phyloP scores from a whole-genome alignment of 768 basidiomycete species.

The Boletus tylopilopsis region DNA sequence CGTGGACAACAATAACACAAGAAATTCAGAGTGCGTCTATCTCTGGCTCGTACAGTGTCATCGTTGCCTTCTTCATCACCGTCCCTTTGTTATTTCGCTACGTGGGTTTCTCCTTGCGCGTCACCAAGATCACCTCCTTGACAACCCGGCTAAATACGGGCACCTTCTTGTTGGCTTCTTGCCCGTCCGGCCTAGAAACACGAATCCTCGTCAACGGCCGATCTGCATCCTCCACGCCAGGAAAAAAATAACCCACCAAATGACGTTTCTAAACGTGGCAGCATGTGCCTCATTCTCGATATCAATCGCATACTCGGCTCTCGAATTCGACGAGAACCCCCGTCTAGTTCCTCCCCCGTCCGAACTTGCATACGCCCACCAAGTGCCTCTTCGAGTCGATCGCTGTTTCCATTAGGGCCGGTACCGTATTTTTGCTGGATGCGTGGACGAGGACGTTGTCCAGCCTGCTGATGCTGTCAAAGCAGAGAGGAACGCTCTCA shows the following conservation, averaged over 20 bases:
- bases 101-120: conserved; percentile 40
- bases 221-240: too few species aligned
- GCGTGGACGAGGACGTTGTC: neutral
- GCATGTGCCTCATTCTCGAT: conserved; percentile 25
- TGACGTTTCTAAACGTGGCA: conserved; percentile 31
- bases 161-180: conserved; percentile 39
- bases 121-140: conserved; percentile 50
- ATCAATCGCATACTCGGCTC: conserved; percentile 32
- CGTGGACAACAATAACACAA: too few species aligned
- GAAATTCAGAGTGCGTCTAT: conserved; percentile 44
- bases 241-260: conserved; percentile 22
- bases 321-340: conserved; percentile 33
- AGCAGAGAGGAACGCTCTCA: too few species aligned
- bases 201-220: too few species aligned
- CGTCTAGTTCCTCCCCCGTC: conserved; percentile 1
- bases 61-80: conserved; percentile 37
- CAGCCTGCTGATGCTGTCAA: neutral
- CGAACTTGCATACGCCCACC: conserved; percentile 1
- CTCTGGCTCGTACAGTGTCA: conserved; percentile 40
- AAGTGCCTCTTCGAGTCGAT: neutral
- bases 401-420: conserved; percentile 4
- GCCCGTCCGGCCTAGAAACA: conserved; percentile 35
- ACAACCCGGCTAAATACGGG: conserved; percentile 43
- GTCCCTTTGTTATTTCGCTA: conserved; percentile 46
- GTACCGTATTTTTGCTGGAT: conserved; percentile 31